These are phyloP conservation scores for Boletus sp. DNA, from an alignment of 768 basidiomycete genomes.

Conservation along the genomic window DNA sequence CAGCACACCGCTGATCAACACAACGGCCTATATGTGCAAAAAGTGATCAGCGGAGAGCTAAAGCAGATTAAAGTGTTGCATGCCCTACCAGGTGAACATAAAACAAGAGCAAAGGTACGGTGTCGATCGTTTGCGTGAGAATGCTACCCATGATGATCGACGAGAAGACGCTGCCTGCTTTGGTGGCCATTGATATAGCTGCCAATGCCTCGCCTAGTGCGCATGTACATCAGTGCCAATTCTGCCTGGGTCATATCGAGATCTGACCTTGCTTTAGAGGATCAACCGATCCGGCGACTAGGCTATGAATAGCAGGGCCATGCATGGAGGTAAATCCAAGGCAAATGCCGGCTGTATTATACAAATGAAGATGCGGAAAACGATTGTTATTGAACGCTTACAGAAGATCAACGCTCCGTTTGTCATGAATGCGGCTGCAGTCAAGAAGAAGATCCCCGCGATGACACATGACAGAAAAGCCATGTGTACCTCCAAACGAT, in stretches of 20 bases:
- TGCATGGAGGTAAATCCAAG: conserved; percentile 19
- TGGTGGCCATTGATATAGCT: conserved; percentile 27
- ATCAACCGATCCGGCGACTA: conserved; percentile 27
- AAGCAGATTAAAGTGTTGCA: not conserved
- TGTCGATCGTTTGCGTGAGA: conserved; percentile 23
- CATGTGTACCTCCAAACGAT: conserved; percentile 32
- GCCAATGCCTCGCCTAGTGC: conserved; percentile 29
- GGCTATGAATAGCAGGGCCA: conserved; percentile 22
- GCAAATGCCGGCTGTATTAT: conserved; percentile 14
- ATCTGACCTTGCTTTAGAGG: conserved; percentile 29
- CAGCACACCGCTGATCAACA: conserved; percentile 13
- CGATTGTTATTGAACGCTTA: not conserved
- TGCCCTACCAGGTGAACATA: conserved; percentile 23
- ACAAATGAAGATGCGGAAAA: not conserved
- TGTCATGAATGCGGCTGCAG: conserved; percentile 14
- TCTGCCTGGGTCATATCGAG: too few relatives aligned
- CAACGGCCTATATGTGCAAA: conserved; percentile 9
- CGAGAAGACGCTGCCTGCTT: conserved; percentile 21
- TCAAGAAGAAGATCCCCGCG: conserved; percentile 9
- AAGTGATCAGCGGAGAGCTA: not conserved
- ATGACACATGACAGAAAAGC: conserved; percentile 21
- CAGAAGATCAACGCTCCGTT: conserved; percentile 9
- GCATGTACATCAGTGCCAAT: not conserved
- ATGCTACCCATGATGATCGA: conserved; percentile 33
- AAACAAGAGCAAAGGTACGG: conserved; percentile 22